Evolutionary conservation across 2,329 filamentous ascomycete species (phyloP), one percentile per base, ranked within the genome.

Genomic region (Geoglossum cookeanum): DNA sequence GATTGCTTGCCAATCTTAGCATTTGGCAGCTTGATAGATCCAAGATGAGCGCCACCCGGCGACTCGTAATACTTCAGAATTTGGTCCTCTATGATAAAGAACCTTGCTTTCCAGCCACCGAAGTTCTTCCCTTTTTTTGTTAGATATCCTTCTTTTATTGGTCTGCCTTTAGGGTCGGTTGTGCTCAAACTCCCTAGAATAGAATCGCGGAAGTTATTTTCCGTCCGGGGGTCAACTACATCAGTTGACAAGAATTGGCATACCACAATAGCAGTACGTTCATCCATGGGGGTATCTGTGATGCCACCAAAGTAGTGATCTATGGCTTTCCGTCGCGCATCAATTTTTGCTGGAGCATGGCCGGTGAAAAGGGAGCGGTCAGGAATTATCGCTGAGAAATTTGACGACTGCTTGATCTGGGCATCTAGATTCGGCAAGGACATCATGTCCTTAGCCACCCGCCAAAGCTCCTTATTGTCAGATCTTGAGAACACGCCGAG

Each of bases 121-220:
- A 98, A 98, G 65, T 97, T 97, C 75, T 98, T 98, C 54, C 92
- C 92, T 63, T 87, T 81, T 73, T 98, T 98, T 1, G 92, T 97
- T 55, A 98, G 73, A 68, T 97, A 98, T 7, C 92, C 92, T 66
- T 83, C 90, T 65, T 87, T 88, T 59, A 83, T 76, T 7, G 84
- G 81, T 54, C 82, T 80, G 3, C 81, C 80, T 63, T 83, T 80
- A 4, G 80, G 75, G 0, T 81, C 79, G 33, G 65, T 60, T 57
- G 66, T 39, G 55, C 4, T 42, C 9, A 30, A 48, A n/a, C n/a
- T 39, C 27, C 44, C 32, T n/a, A 35, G 13, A 17, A 45, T 8
- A 7, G 55, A 57, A 4, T 57, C 55, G 15, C 55, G 27, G 15
- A n/a, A 33, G n/a, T 15, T 17, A 5, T 80, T 77, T 59, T 78